Percentiles rank a stretch among this genome's conserved stretches.
Evolutionary conservation across 345 rosid species (phyloP).

Genomic region (Eucalyptus fibrosa): DNA sequence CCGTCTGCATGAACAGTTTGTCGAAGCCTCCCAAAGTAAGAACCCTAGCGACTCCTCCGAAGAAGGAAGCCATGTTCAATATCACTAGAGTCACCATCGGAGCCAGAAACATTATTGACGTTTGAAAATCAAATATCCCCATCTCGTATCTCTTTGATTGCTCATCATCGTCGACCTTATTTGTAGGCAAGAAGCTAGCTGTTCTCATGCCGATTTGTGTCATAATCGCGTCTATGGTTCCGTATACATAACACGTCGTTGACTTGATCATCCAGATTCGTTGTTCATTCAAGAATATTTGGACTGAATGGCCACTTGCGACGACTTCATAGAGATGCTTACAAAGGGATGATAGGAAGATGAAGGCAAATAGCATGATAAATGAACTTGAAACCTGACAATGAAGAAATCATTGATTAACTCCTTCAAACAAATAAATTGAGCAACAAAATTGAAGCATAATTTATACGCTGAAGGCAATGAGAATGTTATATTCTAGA

Average conservation of each 20-base stretch:
- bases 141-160: constrained; percentile 1
- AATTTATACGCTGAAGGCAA: background rate
- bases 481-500: background rate
- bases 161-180: constrained; percentile 11
- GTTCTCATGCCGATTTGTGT: constrained; percentile 4
- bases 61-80: constrained; percentile 8
- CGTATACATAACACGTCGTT: constrained; percentile 3
- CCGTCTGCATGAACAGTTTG: constrained; percentile 1
- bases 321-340: constrained; percentile 13
- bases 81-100: constrained; percentile 15
- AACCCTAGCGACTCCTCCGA: constrained; percentile 9
- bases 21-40: background rate
- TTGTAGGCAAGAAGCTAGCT: constrained; percentile 28
- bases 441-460: background rate
- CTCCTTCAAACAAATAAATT: background rate
- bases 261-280: constrained; percentile 31
- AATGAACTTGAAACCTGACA: constrained; percentile 8
- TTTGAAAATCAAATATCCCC: constrained; percentile 23
- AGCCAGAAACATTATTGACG: constrained; percentile 13
- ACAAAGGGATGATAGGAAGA: constrained; percentile 1
- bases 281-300: constrained; percentile 8
- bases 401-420: background rate
- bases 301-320: background rate
- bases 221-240: constrained; percentile 13
- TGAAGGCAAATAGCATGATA: constrained; percentile 1